Base-by-base conservation (phyloP, 257 asterid genomes). In the Solanum pinnatisectum region DNA sequence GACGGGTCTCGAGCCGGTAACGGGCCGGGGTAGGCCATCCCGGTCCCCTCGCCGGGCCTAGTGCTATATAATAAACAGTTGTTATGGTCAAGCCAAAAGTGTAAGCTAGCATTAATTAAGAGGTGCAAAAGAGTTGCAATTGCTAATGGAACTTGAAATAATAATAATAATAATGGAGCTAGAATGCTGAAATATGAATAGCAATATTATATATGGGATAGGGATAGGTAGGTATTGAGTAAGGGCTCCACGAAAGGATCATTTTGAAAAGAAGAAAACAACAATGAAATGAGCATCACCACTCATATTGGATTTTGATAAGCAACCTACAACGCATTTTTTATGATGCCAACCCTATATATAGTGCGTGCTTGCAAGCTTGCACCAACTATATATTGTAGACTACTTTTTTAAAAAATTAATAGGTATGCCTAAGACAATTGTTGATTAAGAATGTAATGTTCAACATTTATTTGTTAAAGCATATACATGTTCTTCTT, bases 301-400 rank as follows among this genome's bases (percentile, higher is more conserved):
- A 27, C 37, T 70, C 46, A 63, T 40, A 33, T 33, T 71, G 56
- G 52, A 27, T 15, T 37, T 16, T 63, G 71, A 79, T 16, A 81
- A 81, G 40, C 83, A 87, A 87, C n/a, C n/a, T 3, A 81, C 14
- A 87, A 32, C 52, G 33, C 7, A 20, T 65, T 20, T 20, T 39
- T 1, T 78, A 27, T 20, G 5, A 3, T 7, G 12, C 8, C 12
- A 70, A 60, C 30, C 52, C n/a, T 74, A n/a, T 65, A 65, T n/a
- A 11, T 27, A 82, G 18, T 87, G 87, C 73, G 18, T 87, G 87
- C 73, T 44, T 87, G 89, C 89, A 83, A 82, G 87, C 84, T 87
- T 68, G 87, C 84, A 83, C 73, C 89, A 68, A 83, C 89, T 87
- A 68, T 35, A 79, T 9, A 76, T n/a, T 65, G 72, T 65, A 71